These are phyloP conservation scores for Musa balbisiana DNA, from an alignment of 202 grass and related monocot species.

Conservation along the genomic window DNA sequence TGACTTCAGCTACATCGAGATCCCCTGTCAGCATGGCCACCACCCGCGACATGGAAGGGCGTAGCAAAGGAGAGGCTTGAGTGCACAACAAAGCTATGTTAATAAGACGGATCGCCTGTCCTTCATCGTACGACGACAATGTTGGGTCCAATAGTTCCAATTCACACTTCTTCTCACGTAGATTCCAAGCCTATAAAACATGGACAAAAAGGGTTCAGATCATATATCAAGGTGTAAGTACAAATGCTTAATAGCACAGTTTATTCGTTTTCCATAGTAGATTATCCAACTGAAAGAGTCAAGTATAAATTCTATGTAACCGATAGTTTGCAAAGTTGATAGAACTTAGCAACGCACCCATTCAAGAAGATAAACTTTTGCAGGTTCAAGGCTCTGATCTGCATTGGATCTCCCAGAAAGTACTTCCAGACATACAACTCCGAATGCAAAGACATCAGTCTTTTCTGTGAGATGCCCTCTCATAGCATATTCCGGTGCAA, in stretches of 20 bases:
- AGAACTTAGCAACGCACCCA: conserved; percentile 39
- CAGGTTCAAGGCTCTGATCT: conserved; percentile 29
- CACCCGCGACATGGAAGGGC: conserved; percentile 67
- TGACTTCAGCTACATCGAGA: conserved; percentile 29
- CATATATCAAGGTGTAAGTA: neutral
- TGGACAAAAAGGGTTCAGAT: too few relatives aligned
- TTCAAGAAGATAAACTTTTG: conserved; percentile 69
- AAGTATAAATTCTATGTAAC: neutral
- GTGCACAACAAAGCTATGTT: conserved; percentile 64
- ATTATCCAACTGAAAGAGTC: neutral
- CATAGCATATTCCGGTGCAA: conserved; percentile 94
- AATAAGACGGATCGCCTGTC: conserved; percentile 45
- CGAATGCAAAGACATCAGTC: conserved; percentile 75
- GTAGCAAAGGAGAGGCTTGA: conserved; percentile 50
- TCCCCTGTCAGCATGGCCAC: conserved; percentile 66
- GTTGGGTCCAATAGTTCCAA: conserved; percentile 48
- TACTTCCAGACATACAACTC: conserved; percentile 53
- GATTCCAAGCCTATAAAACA: conserved; percentile 50
- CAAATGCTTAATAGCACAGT: too few relatives aligned
- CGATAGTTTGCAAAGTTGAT: conserved; percentile 2
- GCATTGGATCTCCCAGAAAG: conserved; percentile 63
- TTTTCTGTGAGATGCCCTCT: conserved; percentile 95
- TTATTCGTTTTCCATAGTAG: neutral
- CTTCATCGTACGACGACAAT: conserved; percentile 28
- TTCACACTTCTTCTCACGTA: conserved; percentile 42